These are phyloP conservation scores for Alternaria solani DNA, from an alignment of 2,329 filamentous ascomycete species.

Conservation along the genomic window DNA sequence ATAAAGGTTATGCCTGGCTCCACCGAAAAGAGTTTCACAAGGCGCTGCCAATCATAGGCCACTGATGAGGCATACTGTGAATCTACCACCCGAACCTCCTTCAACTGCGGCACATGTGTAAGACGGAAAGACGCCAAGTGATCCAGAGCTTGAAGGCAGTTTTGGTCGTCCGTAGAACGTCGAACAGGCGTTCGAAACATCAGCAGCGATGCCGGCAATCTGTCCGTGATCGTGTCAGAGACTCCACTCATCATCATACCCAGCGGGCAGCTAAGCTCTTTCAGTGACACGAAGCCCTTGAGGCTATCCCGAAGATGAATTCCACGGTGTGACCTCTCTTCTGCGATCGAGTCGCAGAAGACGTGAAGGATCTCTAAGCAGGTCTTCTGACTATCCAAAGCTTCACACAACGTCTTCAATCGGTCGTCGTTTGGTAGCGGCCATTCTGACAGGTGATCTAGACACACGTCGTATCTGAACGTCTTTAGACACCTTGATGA, in stretches of 20 bases:
- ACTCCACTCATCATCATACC: constrained; percentile 10
- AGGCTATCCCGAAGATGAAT: constrained; percentile 18
- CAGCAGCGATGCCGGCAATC: constrained; percentile 23
- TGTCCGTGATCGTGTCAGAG: constrained; percentile 18
- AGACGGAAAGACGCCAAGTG: constrained; percentile 18
- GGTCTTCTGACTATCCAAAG: constrained; percentile 20
- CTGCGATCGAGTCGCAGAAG: constrained; percentile 6
- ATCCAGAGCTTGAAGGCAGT: constrained; percentile 21
- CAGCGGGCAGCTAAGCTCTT: constrained; percentile 23
- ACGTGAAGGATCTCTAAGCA: constrained; percentile 22
- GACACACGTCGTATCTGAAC: constrained; percentile 23
- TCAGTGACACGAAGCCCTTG: constrained; percentile 19
- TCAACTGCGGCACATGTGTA: constrained; percentile 15
- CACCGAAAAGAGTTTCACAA: constrained; percentile 12
- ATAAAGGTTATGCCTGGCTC: constrained; percentile 15
- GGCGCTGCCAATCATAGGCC: constrained; percentile 22
- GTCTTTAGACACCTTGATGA: constrained; percentile 24
- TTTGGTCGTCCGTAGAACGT: constrained; percentile 7
- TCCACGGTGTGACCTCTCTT: neutral
- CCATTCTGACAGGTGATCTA: constrained; percentile 7
- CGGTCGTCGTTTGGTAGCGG: constrained; percentile 4
- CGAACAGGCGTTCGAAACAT: constrained; percentile 17
- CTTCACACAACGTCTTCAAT: constrained; percentile 8
- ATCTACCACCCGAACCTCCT: constrained; percentile 15
- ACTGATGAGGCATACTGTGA: constrained; percentile 5